These are phyloP conservation scores for Candida wancherniae DNA, from an alignment of 805 yeast genomes.

Conservation along the genomic window DNA sequence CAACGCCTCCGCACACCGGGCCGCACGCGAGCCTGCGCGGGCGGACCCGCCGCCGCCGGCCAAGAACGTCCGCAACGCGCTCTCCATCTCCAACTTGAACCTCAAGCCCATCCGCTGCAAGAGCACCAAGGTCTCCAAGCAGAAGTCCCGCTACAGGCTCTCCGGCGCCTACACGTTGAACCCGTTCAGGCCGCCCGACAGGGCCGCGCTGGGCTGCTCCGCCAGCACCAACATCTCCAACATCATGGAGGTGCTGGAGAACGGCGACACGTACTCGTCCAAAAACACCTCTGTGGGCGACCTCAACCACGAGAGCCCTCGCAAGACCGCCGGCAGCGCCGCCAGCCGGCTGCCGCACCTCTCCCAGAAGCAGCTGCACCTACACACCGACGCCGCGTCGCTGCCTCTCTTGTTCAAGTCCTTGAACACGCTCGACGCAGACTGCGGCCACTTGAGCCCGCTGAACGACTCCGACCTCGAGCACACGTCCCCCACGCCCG, in stretches of 20 bases:
- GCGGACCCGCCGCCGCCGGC: constrained; percentile 1
- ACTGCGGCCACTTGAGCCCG: constrained; percentile 1
- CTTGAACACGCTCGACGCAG: background rate
- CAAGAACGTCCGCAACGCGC: constrained; percentile 13
- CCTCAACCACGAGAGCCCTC: constrained; percentile 1
- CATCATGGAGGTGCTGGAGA: constrained; percentile 10
- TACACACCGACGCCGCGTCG: constrained; percentile 1
- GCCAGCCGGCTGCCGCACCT: no score
- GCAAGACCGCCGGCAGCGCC: no score
- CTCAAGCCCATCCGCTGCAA: constrained; percentile 39
- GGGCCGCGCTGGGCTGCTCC: constrained; percentile 14
- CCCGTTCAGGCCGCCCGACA: constrained; percentile 23
- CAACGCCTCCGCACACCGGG: constrained; percentile 3
- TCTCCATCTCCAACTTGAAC: constrained; percentile 33
- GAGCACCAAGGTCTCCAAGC: constrained; percentile 29
- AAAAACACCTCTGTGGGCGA: constrained; percentile 1
- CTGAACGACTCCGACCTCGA: constrained; percentile 5
- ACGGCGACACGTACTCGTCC: constrained; percentile 1
- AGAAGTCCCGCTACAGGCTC: constrained; percentile 38
- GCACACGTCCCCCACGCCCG: constrained; percentile 4
- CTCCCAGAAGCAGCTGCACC: no score
- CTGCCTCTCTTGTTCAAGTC: constrained; percentile 10
- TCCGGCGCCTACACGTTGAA: constrained; percentile 35
- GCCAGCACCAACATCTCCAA: constrained; percentile 13
- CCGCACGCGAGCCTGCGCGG: background rate